Evolutionary conservation across 805 yeast species (phyloP).

Genomic region (Lipomyces starkeyi): DNA sequence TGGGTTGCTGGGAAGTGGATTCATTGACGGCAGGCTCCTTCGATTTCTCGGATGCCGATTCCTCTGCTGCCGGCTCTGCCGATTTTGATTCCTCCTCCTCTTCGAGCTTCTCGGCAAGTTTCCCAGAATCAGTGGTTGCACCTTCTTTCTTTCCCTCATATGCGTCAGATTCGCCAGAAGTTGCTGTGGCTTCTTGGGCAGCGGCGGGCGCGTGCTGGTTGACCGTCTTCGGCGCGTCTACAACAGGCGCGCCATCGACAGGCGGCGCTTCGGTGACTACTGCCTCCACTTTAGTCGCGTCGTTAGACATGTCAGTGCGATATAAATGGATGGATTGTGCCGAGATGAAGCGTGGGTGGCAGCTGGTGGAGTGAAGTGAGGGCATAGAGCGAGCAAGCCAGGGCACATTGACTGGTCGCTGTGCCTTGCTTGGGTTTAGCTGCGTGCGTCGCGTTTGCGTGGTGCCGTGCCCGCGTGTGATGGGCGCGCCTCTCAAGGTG

Average conservation of each 20-base stretch:
- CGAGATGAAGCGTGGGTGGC: not conserved
- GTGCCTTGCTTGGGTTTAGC: not conserved
- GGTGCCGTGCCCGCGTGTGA: not conserved
- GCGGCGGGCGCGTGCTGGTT: not conserved
- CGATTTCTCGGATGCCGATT: not conserved
- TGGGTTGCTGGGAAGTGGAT: not conserved
- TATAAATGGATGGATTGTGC: not conserved
- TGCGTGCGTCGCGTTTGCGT: not conserved
- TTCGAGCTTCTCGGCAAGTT: not conserved
- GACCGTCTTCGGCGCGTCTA: not conserved
- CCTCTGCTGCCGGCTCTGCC: constrained; percentile 2
- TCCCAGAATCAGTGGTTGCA: not conserved
- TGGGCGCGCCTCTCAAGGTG: not conserved
- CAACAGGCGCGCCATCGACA: constrained; percentile 16
- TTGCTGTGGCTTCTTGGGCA: not conserved
- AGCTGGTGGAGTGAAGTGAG: not conserved
- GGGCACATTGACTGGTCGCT: not conserved
- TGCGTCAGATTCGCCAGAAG: not conserved
- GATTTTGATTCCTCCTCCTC: not conserved
- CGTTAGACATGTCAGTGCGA: constrained; percentile 2
- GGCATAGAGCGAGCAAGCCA: not conserved
- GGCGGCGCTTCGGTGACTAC: constrained; percentile 13
- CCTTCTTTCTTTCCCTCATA: not conserved
- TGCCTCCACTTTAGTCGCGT: constrained; percentile 12
- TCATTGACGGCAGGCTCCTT: constrained; percentile 2